Base-by-base conservation (phyloP, 257 asterid genomes). In the Voacanga thouarsii region DNA sequence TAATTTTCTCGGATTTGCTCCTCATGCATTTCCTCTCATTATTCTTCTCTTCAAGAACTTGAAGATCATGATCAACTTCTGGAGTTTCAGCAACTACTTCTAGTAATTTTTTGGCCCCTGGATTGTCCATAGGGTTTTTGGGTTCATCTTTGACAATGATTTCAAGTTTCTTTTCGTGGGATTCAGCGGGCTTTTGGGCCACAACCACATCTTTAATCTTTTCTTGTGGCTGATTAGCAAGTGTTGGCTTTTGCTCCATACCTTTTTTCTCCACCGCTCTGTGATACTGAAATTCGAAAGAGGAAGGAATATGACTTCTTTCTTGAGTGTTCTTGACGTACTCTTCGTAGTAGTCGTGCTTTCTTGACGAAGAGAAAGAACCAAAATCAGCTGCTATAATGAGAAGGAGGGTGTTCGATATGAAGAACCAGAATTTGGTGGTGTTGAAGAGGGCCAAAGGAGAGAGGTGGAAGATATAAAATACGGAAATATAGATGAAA, bases 401-500 rank as follows among this genome's bases (percentile, higher is more conserved):
- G 85, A 91, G 85, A 56, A 91, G 83, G 55, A 89, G 87, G 64
- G 92, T 88, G 90, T 88, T 91, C 44, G 89, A 87, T 14, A 89
- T 83, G 69, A 91, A 72, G 71, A 91, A 91, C 96, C 96, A 91
- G 84, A 91, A 91, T 28, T 82, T 89, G 56, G 94, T 85, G 79
- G 89, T 91, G 71, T 66, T 79, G 1, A 89, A 6, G 9, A 91
- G 88, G 26, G 85, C 71, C 30, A 86, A 83, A 75, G 90, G 89
- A 28, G 91, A 87, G 77, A 91, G 92, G 24, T 87, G 81, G 83
- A 91, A 89, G 30, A 77, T 60, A 75, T 87, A 88, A 80, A 89
- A 89, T 39, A 82, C 77, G 7, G 86, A 86, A 76, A 82, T 74
- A 77, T 89, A 91, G 49, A 91, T 79, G 0, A 86, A 33, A 72